Evolutionary conservation across 129 eudicot species (phyloP).

Genomic region (Artemisia tridentata): DNA sequence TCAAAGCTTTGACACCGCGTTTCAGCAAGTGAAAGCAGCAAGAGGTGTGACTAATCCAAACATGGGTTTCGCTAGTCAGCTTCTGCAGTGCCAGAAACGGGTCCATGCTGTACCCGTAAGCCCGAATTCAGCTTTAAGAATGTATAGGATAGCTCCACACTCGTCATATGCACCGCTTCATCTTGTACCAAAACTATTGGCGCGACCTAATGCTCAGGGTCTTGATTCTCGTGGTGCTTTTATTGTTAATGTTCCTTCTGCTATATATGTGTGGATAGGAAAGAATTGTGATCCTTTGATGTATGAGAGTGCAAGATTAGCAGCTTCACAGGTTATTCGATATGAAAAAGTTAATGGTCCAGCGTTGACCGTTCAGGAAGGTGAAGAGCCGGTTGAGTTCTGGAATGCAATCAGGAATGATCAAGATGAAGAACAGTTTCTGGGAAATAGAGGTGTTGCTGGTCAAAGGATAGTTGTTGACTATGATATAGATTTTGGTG

Average conservation of each 20-base stretch:
- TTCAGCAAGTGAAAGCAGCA: constrained; percentile 78
- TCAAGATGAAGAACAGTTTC: constrained; percentile 25
- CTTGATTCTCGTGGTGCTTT: constrained; percentile 98
- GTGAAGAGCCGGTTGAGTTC: constrained; percentile 70
- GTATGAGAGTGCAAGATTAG: constrained; percentile 55
- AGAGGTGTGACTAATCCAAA: constrained; percentile 92
- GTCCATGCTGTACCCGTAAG: constrained; percentile 82
- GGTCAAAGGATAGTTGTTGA: constrained; percentile 50
- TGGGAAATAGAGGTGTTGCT: constrained; percentile 14
- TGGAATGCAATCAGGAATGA: constrained; percentile 60
- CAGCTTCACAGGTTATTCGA: constrained; percentile 79
- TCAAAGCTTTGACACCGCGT: constrained; percentile 83
- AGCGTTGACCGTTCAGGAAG: constrained; percentile 56
- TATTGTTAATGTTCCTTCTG: constrained; percentile 77
- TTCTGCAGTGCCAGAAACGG: constrained; percentile 89
- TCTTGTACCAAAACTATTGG: constrained; percentile 76
- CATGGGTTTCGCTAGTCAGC: constrained; percentile 97
- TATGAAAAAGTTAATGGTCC: constrained; percentile 80
- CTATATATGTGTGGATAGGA: constrained; percentile 82
- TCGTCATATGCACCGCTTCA: constrained; percentile 93
- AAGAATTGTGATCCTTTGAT: constrained; percentile 52
- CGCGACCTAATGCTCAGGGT: constrained; percentile 42
- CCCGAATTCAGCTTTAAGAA: constrained; percentile 76
- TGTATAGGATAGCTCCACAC: constrained; percentile 91
- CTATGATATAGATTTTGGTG: constrained; percentile 80